A percentile compares a stretch with the other conserved stretches of the same genome.
Conservation (phyloP, 768 basidiomycete species). For the Sporobolomyces phaffii region DNA sequence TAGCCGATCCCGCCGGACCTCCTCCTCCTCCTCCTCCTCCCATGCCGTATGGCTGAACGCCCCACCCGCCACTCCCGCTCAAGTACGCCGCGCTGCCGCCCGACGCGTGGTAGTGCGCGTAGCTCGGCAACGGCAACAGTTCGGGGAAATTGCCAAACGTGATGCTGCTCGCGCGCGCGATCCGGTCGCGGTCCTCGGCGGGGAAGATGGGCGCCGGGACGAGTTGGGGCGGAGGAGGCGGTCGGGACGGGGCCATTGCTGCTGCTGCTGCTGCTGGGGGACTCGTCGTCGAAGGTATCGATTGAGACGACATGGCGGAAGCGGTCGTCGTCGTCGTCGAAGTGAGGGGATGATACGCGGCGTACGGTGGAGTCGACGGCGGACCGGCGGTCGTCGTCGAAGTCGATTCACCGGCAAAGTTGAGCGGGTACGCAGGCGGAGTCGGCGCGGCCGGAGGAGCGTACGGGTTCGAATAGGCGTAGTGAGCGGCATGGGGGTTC, state of each 20-base stretch:
- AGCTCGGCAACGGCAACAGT: conserved; percentile 8
- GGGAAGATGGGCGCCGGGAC: conserved; percentile 32
- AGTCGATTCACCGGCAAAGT: not conserved
- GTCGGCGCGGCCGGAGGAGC: not conserved
- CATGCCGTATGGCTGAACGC: conserved; percentile 20
- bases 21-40: too few relatives aligned
- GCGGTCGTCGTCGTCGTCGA: too few relatives aligned
- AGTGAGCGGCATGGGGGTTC: conserved; percentile 11
- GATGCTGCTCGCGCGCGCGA: conserved; percentile 23
- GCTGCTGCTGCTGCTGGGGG: too few relatives aligned
- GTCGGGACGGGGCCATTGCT: too few relatives aligned
- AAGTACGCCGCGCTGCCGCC: conserved; percentile 33
- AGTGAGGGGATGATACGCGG: conserved; percentile 2
- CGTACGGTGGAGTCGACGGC: not conserved
- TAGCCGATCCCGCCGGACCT: too few relatives aligned
- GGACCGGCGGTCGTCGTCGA: not conserved
- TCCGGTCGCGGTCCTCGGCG: conserved; percentile 24
- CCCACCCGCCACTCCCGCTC: conserved; percentile 26
- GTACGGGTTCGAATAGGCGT: conserved; percentile 21
- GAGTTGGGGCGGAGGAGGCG: not conserved
- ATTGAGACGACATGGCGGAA: too few relatives aligned
- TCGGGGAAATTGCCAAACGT: conserved; percentile 38
- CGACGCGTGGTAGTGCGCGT: conserved; percentile 29
- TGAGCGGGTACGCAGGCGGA: not conserved
- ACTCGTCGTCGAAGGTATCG: too few relatives aligned